These are phyloP conservation scores for Vachellia pachyceras DNA, from an alignment of 306 rosid species.

Conservation along the genomic window DNA sequence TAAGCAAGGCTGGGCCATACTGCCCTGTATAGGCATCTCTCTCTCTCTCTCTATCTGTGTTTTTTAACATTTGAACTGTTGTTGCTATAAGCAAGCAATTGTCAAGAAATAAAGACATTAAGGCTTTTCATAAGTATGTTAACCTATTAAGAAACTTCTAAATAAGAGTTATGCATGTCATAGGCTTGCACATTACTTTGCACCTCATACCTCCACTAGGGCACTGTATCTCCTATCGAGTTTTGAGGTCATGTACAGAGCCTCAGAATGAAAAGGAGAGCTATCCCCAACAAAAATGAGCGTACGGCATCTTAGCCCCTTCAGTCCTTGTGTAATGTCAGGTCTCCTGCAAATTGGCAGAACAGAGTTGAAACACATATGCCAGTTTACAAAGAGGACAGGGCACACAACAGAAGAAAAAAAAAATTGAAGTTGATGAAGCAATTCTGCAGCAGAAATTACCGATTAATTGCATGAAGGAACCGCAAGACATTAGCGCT, in stretches of 20 bases:
- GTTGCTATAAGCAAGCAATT: background rate
- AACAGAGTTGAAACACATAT: conserved; percentile 31
- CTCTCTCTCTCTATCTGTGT: no score
- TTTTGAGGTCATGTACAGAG: conserved; percentile 83
- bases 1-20: background rate
- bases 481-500: conserved; percentile 69
- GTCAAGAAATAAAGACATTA: background rate
- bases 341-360: conserved; percentile 64
- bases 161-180: background rate
- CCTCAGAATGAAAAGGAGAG: conserved; percentile 94
- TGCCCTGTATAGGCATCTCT: background rate
- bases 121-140: background rate
- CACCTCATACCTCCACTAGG: conserved; percentile 75
- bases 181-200: background rate
- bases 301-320: conserved; percentile 77
- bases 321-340: conserved; percentile 78
- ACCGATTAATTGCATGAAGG: conserved; percentile 81
- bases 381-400: background rate
- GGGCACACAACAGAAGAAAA: no score
- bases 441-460: conserved; percentile 32
- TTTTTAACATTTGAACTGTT: background rate
- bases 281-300: conserved; percentile 92
- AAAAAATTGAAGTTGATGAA: background rate
- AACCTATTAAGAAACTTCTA: no score
- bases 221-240: conserved; percentile 83